A percentile compares a stretch with the other conserved stretches of the same genome.
Evolutionary conservation across 2,329 filamentous ascomycete species (phyloP).

Genomic region (Monilinia aucupariae): DNA sequence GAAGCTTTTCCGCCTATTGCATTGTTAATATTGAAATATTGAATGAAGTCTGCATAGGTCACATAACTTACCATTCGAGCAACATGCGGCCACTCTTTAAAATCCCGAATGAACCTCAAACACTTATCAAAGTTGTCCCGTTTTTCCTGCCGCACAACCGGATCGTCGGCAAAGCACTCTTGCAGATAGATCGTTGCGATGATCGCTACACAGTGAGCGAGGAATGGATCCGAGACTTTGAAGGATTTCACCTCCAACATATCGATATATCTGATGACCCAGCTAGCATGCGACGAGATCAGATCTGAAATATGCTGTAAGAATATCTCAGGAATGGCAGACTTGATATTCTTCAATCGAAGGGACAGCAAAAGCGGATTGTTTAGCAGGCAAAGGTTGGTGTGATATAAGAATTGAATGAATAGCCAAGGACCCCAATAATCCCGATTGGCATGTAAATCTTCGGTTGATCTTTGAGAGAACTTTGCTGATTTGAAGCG

Average conservation of each 20-base stretch:
- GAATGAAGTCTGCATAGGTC: background rate
- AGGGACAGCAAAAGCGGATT: conserved; percentile 50
- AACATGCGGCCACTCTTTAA: conserved; percentile 44
- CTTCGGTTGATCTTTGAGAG: conserved; percentile 38
- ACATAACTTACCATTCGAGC: conserved; percentile 37
- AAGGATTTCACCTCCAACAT: conserved; percentile 43
- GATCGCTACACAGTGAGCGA: conserved; percentile 47
- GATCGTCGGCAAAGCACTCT: conserved; percentile 43
- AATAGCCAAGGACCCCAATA: conserved; percentile 51
- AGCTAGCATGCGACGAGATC: conserved; percentile 46
- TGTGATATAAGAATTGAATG: conserved; percentile 48
- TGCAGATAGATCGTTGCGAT: conserved; percentile 51
- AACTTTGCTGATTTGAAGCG: conserved; percentile 47
- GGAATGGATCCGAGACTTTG: conserved; percentile 42
- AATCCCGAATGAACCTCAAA: conserved; percentile 39
- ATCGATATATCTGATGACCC: conserved; percentile 49
- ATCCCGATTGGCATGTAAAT: conserved; percentile 42
- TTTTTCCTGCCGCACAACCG: conserved; percentile 38
- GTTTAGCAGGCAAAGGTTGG: conserved; percentile 48
- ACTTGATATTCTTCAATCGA: conserved; percentile 47
- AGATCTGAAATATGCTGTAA: conserved; percentile 49
- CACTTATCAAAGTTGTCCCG: conserved; percentile 42
- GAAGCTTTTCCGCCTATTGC: conserved; percentile 40
- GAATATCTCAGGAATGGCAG: conserved; percentile 49
- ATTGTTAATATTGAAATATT: background rate